phyloP scores from a whole-genome alignment of 176 grass and related monocot genomes.

The Raddia guianensis region DNA sequence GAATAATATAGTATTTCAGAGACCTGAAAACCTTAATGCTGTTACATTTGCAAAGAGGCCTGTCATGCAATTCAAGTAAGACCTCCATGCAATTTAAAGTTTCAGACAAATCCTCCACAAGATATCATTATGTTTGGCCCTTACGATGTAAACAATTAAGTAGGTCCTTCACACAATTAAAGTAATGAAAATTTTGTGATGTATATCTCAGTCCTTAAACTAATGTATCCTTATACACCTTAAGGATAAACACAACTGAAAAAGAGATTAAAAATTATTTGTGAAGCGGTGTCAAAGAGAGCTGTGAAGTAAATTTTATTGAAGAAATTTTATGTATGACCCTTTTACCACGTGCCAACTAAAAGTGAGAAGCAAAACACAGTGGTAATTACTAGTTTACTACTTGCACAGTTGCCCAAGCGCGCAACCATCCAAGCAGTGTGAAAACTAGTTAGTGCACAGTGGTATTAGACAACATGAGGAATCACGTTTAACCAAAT shows the following conservation, averaged over 20 bases:
- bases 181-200: background rate
- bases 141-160: background rate
- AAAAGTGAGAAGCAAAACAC: conserved; percentile 33
- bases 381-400: conserved; percentile 13
- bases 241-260: background rate
- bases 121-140: conserved; percentile 1
- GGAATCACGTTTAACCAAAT: conserved; percentile 12
- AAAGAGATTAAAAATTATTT: conserved; percentile 10
- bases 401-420: background rate
- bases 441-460: background rate
- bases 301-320: background rate
- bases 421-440: background rate
- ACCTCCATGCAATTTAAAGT: background rate
- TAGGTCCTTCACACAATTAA: background rate
- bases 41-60: conserved; percentile 8
- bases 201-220: conserved; percentile 7
- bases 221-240: conserved; percentile 2
- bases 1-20: background rate
- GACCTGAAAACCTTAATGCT: background rate
- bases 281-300: conserved; percentile 6
- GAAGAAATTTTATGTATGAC: background rate
- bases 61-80: background rate
- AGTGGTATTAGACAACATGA: background rate
- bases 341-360: conserved; percentile 13
- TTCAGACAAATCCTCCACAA: background rate